A percentile compares a stretch with the other conserved stretches of the same genome.
These are phyloP conservation scores for Raffaelea albimanens DNA, from an alignment of 2,329 filamentous ascomycete species.

Conservation along the genomic window DNA sequence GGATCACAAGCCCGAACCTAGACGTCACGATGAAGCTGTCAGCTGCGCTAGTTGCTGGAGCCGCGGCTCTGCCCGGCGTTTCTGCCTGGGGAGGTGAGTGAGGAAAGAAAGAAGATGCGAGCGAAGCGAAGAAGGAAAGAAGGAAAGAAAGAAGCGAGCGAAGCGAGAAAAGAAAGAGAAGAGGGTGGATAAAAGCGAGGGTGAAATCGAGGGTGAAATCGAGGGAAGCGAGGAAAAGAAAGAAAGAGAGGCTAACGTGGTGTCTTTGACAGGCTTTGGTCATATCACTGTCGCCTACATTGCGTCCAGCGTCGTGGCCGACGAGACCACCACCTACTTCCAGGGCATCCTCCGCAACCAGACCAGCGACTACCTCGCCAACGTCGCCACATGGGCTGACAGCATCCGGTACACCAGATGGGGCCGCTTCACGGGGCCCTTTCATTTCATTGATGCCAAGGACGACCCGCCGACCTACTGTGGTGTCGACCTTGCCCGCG, in stretches of 20 bases:
- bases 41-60: conserved; percentile 18
- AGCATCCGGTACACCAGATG: conserved; percentile 55
- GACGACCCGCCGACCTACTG: conserved; percentile 50
- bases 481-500: conserved; percentile 47
- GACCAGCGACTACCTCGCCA: conserved; percentile 49
- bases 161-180: neutral
- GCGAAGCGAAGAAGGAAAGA: neutral
- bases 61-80: conserved; percentile 22
- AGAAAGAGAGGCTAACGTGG: neutral
- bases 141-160: neutral
- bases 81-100: conserved; percentile 33
- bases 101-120: neutral
- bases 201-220: neutral
- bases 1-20: too few relatives aligned
- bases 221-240: neutral
- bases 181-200: neutral
- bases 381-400: conserved; percentile 59
- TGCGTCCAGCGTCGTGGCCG: conserved; percentile 49
- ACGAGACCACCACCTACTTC: conserved; percentile 46
- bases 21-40: conserved; percentile 10
- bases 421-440: conserved; percentile 50
- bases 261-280: conserved; percentile 38
- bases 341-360: conserved; percentile 46
- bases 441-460: conserved; percentile 62
- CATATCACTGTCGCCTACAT: conserved; percentile 58